Conservation (phyloP, 2,329 filamentous ascomycete species). For the Fusarium avenaceum region DNA sequence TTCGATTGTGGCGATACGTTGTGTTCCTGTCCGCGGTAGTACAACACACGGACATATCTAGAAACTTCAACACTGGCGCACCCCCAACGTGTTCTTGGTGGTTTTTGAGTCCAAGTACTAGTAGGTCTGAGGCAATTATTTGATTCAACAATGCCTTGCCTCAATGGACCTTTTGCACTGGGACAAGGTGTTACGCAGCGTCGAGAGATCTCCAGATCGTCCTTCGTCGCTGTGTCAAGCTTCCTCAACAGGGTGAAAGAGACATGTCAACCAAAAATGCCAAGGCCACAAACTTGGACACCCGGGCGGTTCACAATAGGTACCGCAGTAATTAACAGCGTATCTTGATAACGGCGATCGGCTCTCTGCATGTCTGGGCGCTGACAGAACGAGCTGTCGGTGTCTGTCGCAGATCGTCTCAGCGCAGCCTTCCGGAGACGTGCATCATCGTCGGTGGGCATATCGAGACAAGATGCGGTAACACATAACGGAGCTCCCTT, state of each 20-base stretch:
- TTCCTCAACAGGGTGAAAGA: constrained; percentile 5
- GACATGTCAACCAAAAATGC: constrained; percentile 6
- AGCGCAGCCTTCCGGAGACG: constrained; percentile 17
- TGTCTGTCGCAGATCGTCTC: constrained; percentile 12
- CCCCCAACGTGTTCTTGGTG: constrained; percentile 30
- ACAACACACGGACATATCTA: constrained; percentile 16
- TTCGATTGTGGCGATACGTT: constrained; percentile 30
- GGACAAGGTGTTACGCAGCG: constrained; percentile 26
- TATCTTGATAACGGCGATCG: constrained; percentile 10
- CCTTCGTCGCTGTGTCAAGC: constrained; percentile 13
- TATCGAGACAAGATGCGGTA: constrained; percentile 22
- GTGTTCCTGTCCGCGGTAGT: constrained; percentile 18
- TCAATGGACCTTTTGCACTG: constrained; percentile 4
- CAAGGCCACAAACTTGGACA: constrained; percentile 8
- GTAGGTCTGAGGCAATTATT: constrained; percentile 9
- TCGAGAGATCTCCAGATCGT: constrained; percentile 39
- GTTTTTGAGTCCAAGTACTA: constrained; percentile 10
- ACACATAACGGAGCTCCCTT: constrained; percentile 11
- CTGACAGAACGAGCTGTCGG: constrained; percentile 16
- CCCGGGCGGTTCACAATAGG: not conserved
- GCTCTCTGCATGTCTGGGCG: constrained; percentile 20
- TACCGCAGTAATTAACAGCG: not conserved
- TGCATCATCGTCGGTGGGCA: constrained; percentile 26
- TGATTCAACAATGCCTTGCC: constrained; percentile 21
- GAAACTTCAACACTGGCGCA: constrained; percentile 29